Base-by-base conservation (phyloP, 2,329 filamentous ascomycete genomes). In the Trichoderma koningiopsis region DNA sequence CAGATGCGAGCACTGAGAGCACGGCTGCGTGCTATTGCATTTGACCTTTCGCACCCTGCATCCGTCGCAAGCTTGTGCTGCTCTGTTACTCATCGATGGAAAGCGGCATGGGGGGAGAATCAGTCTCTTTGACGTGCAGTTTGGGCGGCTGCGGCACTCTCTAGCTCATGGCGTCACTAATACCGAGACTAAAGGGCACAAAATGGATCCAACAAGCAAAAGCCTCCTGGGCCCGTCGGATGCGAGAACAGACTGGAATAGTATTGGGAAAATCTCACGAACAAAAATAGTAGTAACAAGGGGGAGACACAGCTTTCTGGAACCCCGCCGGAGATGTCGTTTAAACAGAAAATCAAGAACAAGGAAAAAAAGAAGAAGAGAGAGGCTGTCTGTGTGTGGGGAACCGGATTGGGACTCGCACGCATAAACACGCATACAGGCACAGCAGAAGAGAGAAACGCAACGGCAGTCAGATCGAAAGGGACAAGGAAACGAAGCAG, bases 31-130 rank as follows among this genome's bases (percentile, higher is more conserved):
- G 68, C 77, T 77, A 58, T 77, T 80, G 72, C 79, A 81, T 64
- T 76, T 77, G 43, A 81, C 79, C 71, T 81, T 81, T 62, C 79
- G 77, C 63, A 81, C 72, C 47, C 79, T 77, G 70, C 79, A 81
- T 58, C 78, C 78, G 69, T 81, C 78, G 72, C 79, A 81, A 67
- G 79, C 79, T 56, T 75, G 75, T 52, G 75, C 71, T 27, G 73
- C 61, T 67, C 73, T 74, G 68, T 57, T 71, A 66, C 66, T 72
- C 72, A 72, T 72, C 43, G 62, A 53, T 35, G 63, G 33, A 35
- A 59, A 59, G 53, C 61, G 60, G 43, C 67, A 65, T 63, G 67
- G 27, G 67, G 57, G 1, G 16, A 35, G 33, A 35, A 14, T 35
- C 33, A 35, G 33, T 35, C 33, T 35, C 19, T 10, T 43, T n/a